Evolutionary conservation across 257 asterid species (phyloP).

Genomic region (Thymus quinquecostatus): DNA sequence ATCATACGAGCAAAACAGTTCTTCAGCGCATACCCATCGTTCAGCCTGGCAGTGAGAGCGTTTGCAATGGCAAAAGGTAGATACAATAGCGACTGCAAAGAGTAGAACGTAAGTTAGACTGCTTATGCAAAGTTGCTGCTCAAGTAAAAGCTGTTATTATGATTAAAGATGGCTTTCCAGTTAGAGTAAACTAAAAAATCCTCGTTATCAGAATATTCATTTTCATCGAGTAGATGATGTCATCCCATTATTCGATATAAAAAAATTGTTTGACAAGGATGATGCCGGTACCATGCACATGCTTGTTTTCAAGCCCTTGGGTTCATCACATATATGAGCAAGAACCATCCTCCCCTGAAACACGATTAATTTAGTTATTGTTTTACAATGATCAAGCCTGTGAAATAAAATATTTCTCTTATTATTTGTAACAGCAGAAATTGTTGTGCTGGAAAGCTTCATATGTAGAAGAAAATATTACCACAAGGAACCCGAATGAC

Average conservation of each 20-base stretch:
- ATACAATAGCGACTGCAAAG: slow-evolving; percentile 84
- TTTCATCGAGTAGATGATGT: background rate
- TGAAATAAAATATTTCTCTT: too few species aligned
- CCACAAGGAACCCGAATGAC: slow-evolving; percentile 98
- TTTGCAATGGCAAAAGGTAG: slow-evolving; percentile 96
- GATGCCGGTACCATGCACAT: slow-evolving; percentile 84
- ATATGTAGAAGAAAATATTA: slow-evolving; percentile 37
- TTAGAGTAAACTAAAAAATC: background rate
- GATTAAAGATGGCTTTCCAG: slow-evolving; percentile 17
- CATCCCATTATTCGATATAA: background rate
- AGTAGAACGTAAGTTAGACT: slow-evolving; percentile 19
- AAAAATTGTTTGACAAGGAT: background rate
- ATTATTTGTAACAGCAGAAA: background rate
- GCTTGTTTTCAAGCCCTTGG: slow-evolving; percentile 96
- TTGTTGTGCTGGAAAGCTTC: slow-evolving; percentile 8
- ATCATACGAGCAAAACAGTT: slow-evolving; percentile 21
- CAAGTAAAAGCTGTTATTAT: slow-evolving; percentile 8
- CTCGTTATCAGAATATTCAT: background rate
- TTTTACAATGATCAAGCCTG: slow-evolving; percentile 1
- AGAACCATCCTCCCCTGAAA: slow-evolving; percentile 97
- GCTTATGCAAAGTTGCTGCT: slow-evolving; percentile 11
- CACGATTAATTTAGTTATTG: slow-evolving; percentile 30
- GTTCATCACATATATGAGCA: slow-evolving; percentile 97
- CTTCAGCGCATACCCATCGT: slow-evolving; percentile 70
- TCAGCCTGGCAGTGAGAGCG: slow-evolving; percentile 91